A percentile compares a stretch with the other conserved stretches of the same genome.
These are phyloP conservation scores for Anethum foeniculum DNA, from an alignment of 140 eudicot genomes.

Conservation along the genomic window DNA sequence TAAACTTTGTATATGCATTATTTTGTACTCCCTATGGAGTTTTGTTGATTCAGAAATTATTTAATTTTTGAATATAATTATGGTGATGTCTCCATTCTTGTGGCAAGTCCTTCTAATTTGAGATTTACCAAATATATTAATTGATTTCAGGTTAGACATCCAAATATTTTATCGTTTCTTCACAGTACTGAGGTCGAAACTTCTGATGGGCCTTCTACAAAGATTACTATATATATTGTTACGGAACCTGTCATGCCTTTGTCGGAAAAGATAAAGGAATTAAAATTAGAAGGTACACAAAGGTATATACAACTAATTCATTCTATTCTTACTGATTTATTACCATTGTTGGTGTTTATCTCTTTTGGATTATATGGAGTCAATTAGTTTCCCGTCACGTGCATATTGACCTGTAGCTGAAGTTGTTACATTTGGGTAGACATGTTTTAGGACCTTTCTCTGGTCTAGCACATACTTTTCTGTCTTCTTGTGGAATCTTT, in stretches of 20 bases:
- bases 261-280: slow-evolving; percentile 85
- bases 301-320: slow-evolving; percentile 38
- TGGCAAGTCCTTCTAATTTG: not conserved
- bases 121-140: not conserved
- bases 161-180: slow-evolving; percentile 84
- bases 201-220: slow-evolving; percentile 68
- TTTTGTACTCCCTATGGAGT: not conserved
- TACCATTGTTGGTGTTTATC: not conserved
- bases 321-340: slow-evolving; percentile 6
- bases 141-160: slow-evolving; percentile 84
- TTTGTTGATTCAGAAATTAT: not conserved
- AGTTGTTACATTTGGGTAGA: not conserved
- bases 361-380: not conserved
- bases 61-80: too few species aligned
- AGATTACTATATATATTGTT: slow-evolving; percentile 79
- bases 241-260: slow-evolving; percentile 98
- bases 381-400: not conserved
- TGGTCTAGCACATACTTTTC: not conserved
- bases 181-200: slow-evolving; percentile 87
- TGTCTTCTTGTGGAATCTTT: not conserved
- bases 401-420: not conserved
- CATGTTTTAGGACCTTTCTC: not conserved
- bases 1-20: not conserved
- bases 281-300: slow-evolving; percentile 77
- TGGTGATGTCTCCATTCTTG: not conserved